Evolutionary conservation across 2,329 filamentous ascomycete genomes (phyloP).

Genomic region (Sporothrix schenckii): DNA sequence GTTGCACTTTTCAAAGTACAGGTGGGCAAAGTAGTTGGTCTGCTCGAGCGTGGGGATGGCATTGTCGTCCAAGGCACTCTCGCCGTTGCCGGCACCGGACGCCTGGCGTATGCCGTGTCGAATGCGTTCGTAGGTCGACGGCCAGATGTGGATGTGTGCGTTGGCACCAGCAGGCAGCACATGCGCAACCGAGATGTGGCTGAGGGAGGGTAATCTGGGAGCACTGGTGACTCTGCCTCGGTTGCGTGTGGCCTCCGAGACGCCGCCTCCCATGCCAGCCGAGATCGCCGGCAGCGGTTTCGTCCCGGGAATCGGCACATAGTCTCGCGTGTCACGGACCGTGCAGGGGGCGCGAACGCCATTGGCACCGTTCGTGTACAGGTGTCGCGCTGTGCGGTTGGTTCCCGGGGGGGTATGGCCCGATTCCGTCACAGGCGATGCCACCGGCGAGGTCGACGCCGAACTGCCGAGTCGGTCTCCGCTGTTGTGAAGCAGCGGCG

Average conservation of each 20-base stretch:
- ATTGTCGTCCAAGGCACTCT: not conserved
- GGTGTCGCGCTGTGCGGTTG: not conserved
- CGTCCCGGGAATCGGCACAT: not conserved
- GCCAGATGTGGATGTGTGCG: not conserved
- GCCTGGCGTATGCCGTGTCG: not conserved
- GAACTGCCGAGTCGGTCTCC: not conserved
- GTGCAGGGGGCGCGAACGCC: slow-evolving; percentile 7
- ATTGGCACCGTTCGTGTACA: not conserved
- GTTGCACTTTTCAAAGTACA: slow-evolving; percentile 17
- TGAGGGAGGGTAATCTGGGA: not conserved
- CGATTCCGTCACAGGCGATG: not conserved
- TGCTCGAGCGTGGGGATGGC: not conserved
- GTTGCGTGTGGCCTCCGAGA: too few relatives aligned
- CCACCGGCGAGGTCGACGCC: not conserved
- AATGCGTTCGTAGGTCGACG: not conserved
- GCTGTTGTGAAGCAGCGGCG: not conserved
- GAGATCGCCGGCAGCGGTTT: not conserved
- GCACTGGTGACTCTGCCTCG: too few relatives aligned
- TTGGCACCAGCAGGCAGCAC: not conserved
- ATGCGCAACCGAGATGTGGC: not conserved
- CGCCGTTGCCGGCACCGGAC: not conserved
- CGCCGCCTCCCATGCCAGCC: too few relatives aligned
- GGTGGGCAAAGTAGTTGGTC: not conserved
- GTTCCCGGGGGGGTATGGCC: not conserved
- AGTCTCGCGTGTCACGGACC: not conserved